Evolutionary conservation across 257 asterid species (phyloP), one percentile per base, ranked within the genome.

Genomic region (Avicennia marina): DNA sequence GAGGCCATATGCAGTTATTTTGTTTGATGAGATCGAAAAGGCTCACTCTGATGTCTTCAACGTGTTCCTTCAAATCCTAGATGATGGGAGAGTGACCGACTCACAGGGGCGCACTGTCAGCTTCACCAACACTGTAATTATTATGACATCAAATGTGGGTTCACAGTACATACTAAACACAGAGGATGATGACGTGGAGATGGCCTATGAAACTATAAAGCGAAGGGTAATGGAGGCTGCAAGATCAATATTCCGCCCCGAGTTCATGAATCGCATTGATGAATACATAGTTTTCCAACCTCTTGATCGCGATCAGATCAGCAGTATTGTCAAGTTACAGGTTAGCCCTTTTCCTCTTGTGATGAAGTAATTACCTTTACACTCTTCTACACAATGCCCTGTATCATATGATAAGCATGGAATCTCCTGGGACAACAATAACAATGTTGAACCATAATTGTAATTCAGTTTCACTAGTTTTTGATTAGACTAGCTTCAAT

Each of bases 61-160:
- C 12, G 90, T 90, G 63, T 85, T 90, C 72, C 96, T 90, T 40
- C 98, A 90, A 73, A 82, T 90, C 31, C 61, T 90, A 69, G 98
- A 90, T 59, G 98, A 90, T 61, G 98, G 98, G 63, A 83, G 98
- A 66, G 94, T 90, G 13, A 90, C 98, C 0, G 95, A 90, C 66
- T 90, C 98, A 2, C 98, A 90, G 27, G 98, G 98, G 4, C 89
- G 96, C 11, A 90, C 98, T 0, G 98, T 90, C 44, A 83, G 95
- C 71, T 90, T 90, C 75, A 87, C 93, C 20, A 87, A 90, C 63
- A 62, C 88, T 0, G 94, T 90, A 15, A 79, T 90, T 54, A 90
- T 90, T 26, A 90, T 90, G 98, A 90, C 98, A 17, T 90, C 98
- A 20, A 90, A 90, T 67, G 94, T 90, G 43, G 98, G 98, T 4